Evolutionary conservation across 2,329 filamentous ascomycete species (phyloP), one percentile per base, ranked within the genome.

Genomic region (Penicillium sp.): DNA sequence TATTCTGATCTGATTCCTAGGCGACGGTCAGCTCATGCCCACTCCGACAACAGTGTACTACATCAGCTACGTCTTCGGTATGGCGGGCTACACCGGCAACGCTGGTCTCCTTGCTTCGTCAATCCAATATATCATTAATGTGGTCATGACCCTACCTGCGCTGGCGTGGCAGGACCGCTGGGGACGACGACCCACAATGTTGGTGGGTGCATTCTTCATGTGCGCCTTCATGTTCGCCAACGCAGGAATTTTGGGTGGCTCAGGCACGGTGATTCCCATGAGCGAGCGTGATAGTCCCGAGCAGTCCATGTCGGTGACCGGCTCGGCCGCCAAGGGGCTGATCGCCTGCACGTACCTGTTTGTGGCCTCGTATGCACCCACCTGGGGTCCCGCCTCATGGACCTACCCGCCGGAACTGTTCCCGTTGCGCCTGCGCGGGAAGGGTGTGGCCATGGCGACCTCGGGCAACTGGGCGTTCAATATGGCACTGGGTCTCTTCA

Each of bases 61-160:
- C 54, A 81, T 84, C 45, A 73, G 73, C 29, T 58, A 54, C 53
- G 76, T 86, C 44, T 85, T 86, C 60, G 73, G 72, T 11, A 86
- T 87, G 83, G 81, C 82, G 18, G 81, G 81, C 13, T 69, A 83
- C 4, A 69, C 65, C 3, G 72, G 73, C 5, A 72, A 77, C 51
- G 75, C 72, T 34, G 75, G 79, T 13, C 71, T 87, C 10, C 63
- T 85, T 26, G 75, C 83, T 6, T 83, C 80, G 10, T 79, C 77
- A 7, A 84, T 86, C 50, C 80, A 86, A 57, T 86, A 84, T 60
- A 74, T 88, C 53, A 85, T 90, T 70, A 89, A 89, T 60, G 85
- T 90, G 1, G 48, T 81, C 28, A 84, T 87, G 78, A 90, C 86
- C 0, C 62, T 89, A 2, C 84, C 84, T 0, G 85, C 84, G 1